phyloP scores from a whole-genome alignment of 352 stramenopile species.

The Globisporangium okanoganense region DNA sequence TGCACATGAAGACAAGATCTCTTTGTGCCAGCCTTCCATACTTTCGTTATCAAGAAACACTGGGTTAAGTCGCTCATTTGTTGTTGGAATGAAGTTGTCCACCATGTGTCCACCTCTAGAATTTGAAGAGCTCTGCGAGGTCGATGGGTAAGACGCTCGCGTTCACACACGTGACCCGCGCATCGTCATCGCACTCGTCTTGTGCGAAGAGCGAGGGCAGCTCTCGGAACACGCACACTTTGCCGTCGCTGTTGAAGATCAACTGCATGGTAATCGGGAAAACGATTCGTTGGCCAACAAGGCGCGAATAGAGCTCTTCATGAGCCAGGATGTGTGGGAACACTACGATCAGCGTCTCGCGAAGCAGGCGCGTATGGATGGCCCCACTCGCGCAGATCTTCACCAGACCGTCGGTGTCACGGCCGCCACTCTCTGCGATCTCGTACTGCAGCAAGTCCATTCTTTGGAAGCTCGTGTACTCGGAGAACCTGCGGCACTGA shows the following conservation, averaged over 20 bases:
- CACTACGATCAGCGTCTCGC: conserved; percentile 17
- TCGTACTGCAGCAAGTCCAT: conserved; percentile 18
- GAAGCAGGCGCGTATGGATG: conserved; percentile 18
- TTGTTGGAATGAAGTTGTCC: too few species aligned
- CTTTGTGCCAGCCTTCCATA: too few species aligned
- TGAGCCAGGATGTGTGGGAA: conserved; percentile 19
- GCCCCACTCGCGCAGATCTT: conserved; percentile 13
- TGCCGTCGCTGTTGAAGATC: conserved; percentile 14
- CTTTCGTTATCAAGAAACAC: too few species aligned
- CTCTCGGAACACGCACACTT: background rate
- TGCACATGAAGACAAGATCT: too few species aligned
- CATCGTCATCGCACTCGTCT: background rate
- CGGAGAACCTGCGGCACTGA: conserved; percentile 22
- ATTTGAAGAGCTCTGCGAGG: background rate
- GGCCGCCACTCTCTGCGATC: conserved; percentile 7
- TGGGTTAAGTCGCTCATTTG: too few species aligned
- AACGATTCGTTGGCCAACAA: conserved; percentile 16
- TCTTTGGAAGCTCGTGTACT: conserved; percentile 15
- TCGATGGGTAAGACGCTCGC: background rate
- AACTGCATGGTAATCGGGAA: conserved; percentile 8
- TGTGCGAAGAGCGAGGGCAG: background rate
- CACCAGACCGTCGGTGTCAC: conserved; percentile 4
- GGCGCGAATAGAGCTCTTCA: conserved; percentile 9
- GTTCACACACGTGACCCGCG: background rate
- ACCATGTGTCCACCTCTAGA: background rate